Evolutionary conservation across 2,329 filamentous ascomycete species (phyloP), one percentile per base, ranked within the genome.

Genomic region (Aureobasidium sp.): DNA sequence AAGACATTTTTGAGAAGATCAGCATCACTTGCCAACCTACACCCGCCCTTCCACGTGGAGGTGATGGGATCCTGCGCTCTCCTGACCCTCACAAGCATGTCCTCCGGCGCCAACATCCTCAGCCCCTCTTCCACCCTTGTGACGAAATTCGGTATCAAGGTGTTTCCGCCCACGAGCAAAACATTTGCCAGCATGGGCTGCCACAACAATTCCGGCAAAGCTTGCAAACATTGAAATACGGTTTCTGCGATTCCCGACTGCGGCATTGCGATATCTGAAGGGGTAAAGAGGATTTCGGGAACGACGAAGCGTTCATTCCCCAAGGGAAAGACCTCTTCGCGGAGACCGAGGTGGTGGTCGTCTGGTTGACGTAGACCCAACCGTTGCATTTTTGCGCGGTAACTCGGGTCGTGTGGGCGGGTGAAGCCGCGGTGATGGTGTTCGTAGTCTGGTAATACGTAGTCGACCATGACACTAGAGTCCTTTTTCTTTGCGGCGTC

Each of bases 271-370:
- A 95, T 84, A 69, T 97, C 91, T 3, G 79, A 78, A 0, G 93
- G 93, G 53, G 79, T 85, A 71, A 98, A 97, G 2, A 98, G 72
- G 5, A 97, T 76, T 66, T 98, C 93, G 0, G 93, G 91, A 0
- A 95, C 85, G 2, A 82, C 76, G 65, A 98, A 98, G 40, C 91
- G 81, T 71, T 98, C 93, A 68, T 96, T 97, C 4, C 88, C 85
- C 8, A 98, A 75, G 0, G 90, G 88, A 58, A 98, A 71, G 12
- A 90, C 76, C 66, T 97, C 90, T 66, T 97, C 91, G 21, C 68
- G 66, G 0, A 76, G 75, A 6, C 6, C 14, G 2, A 54, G 14
- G 3, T 32, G 22, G n/a, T 6, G 24, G n/a, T 44, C 51, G 2
- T n/a, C 73, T 66, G 49, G 32, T 17, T 53, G 40, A 16, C 17